Percentiles rank a stretch among this genome's conserved stretches.
Conservation (phyloP, 305 asterid species). For the Solanum chacoense region DNA sequence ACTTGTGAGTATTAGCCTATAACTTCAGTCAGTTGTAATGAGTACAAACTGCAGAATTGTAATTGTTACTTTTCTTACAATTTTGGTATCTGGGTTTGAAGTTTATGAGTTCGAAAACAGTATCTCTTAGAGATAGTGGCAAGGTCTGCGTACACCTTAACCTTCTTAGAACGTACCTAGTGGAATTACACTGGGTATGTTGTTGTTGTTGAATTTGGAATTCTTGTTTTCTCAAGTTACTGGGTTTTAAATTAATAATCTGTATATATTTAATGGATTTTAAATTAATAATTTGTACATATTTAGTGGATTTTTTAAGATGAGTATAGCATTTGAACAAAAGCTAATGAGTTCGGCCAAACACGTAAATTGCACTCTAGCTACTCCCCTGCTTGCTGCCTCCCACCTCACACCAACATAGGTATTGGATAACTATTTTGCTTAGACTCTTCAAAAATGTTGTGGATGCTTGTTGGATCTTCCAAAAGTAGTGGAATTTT, state of each 20-base stretch:
- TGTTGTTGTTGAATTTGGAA: not conserved
- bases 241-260: not conserved
- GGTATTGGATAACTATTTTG: not conserved
- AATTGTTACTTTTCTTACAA: not conserved
- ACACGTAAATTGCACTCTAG: not conserved
- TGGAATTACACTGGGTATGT: not conserved
- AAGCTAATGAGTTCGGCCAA: not conserved
- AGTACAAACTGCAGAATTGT: not conserved
- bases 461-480: not conserved
- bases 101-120: not conserved
- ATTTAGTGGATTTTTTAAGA: not conserved
- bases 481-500: not conserved
- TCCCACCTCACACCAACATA: not conserved
- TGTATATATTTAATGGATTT: not conserved
- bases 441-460: not conserved
- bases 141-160: accelerated
- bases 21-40: not conserved
- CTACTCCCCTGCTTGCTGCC: not conserved
- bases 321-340: not conserved
- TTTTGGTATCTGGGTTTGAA: accelerated
- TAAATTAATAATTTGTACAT: not conserved
- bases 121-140: too few species aligned
- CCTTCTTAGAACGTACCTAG: not conserved
- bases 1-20: not conserved
- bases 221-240: not conserved